These are phyloP conservation scores for Zalerion maritima DNA, from an alignment of 495 filamentous ascomycete genomes.

Conservation along the genomic window DNA sequence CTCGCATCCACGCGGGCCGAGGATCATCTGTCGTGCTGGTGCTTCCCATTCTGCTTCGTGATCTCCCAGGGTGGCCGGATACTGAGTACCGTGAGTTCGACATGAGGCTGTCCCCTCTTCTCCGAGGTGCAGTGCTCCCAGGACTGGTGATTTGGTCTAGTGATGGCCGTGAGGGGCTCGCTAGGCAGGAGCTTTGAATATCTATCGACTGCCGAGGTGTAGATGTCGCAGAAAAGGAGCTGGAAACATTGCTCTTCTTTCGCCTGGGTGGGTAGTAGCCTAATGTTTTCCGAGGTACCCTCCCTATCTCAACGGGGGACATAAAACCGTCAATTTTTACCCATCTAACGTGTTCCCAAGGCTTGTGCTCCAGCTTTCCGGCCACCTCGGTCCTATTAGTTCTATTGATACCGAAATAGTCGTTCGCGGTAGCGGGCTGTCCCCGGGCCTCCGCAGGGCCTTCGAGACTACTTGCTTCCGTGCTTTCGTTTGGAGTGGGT, in stretches of 20 bases:
- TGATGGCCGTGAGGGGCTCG: constrained; percentile 21
- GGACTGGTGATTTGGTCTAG: constrained; percentile 20
- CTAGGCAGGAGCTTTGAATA: constrained; percentile 28
- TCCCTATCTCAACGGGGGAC: constrained; percentile 67
- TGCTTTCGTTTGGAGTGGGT: constrained; percentile 22
- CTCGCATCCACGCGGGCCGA: constrained; percentile 44
- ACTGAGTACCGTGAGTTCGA: constrained; percentile 12
- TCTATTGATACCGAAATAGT: constrained; percentile 21
- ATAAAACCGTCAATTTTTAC: constrained; percentile 57
- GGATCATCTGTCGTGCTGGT: constrained; percentile 13
- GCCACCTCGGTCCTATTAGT: constrained; percentile 4
- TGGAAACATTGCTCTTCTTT: constrained; percentile 58
- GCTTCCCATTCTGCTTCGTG: constrained; percentile 18
- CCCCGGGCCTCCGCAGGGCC: constrained; percentile 4
- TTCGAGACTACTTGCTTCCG: constrained; percentile 5
- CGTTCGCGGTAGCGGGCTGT: constrained; percentile 11
- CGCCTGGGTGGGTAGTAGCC: constrained; percentile 87
- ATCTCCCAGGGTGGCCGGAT: constrained; percentile 8
- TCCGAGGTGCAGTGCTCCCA: constrained; percentile 19
- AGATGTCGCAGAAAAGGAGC: constrained; percentile 39
- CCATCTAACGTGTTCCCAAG: constrained; percentile 81
- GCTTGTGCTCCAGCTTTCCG: constrained; percentile 31
- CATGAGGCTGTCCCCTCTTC: constrained; percentile 23
- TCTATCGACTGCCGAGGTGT: constrained; percentile 52
- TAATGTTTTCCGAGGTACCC: constrained; percentile 63